Percentiles rank a stretch among this genome's conserved stretches.
Evolutionary conservation across 768 basidiomycete species (phyloP).

Genomic region (Vararia minispora): DNA sequence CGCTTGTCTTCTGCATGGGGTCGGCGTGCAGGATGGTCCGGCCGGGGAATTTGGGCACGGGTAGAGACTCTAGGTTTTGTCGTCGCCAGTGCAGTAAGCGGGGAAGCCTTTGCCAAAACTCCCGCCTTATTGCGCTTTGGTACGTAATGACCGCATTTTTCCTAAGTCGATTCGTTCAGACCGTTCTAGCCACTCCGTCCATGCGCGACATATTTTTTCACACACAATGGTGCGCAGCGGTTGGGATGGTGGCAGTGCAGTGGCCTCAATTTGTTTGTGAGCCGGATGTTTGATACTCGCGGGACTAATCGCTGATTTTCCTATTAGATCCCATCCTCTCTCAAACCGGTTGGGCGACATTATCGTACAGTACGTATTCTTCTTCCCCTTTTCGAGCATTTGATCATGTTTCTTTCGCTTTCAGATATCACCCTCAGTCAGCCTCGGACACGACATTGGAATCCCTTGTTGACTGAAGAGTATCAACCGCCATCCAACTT

Average conservation of each 20-base stretch:
- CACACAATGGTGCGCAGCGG: conserved; percentile 82
- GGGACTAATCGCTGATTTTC: neutral
- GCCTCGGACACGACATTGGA: conserved; percentile 45
- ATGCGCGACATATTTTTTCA: conserved; percentile 88
- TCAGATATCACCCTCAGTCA: conserved; percentile 64
- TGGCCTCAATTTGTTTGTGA: conserved; percentile 90
- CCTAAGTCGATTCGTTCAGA: conserved; percentile 9
- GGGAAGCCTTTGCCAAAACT: conserved; percentile 74
- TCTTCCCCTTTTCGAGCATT: conserved; percentile 1
- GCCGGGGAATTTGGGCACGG: conserved; percentile 54
- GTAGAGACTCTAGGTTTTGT: conserved; percentile 82
- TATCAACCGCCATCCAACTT: conserved; percentile 65
- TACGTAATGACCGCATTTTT: conserved; percentile 27
- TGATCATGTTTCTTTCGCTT: conserved; percentile 9
- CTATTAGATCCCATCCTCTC: conserved; percentile 75
- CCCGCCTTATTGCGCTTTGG: conserved; percentile 86
- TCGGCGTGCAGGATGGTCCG: conserved; percentile 49
- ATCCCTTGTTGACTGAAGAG: conserved; percentile 44
- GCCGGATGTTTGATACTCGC: conserved; percentile 25
- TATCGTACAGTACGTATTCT: conserved; percentile 50
- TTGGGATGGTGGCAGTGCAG: conserved; percentile 89
- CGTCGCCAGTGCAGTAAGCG: conserved; percentile 86
- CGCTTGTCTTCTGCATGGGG: conserved; percentile 81
- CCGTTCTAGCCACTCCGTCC: conserved; percentile 71
- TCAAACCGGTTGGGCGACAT: conserved; percentile 81